phyloP scores from a whole-genome alignment of 129 eudicot genomes.

The Tanacetum coccineum region DNA sequence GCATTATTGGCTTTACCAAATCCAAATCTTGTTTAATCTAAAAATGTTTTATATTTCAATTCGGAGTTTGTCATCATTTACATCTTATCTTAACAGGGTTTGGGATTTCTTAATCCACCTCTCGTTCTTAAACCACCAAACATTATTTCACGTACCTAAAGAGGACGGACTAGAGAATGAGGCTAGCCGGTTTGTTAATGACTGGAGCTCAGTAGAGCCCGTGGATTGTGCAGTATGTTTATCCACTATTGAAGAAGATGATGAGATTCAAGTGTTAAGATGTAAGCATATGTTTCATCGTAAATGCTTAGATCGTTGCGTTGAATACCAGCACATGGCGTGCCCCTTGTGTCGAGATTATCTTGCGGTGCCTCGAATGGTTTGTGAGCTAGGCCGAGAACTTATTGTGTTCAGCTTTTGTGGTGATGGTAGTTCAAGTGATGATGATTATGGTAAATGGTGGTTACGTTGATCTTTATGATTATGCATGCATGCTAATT shows the following conservation, averaged over 20 bases:
- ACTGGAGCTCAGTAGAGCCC: conserved; percentile 10
- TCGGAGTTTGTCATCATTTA: conserved; percentile 14
- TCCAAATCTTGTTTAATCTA: neutral
- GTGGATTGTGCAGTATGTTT: conserved; percentile 41
- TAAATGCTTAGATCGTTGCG: conserved; percentile 39
- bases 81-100: conserved; percentile 24
- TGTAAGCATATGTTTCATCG: conserved; percentile 41
- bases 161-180: neutral
- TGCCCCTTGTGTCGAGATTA: conserved; percentile 42
- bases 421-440: neutral
- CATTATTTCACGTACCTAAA: neutral
- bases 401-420: conserved; percentile 13
- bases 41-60: conserved; percentile 9
- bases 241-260: conserved; percentile 27
- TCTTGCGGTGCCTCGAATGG: conserved; percentile 28
- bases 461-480: conserved; percentile 26
- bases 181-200: neutral
- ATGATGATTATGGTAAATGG: conserved; percentile 20
- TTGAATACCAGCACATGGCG: conserved; percentile 24
- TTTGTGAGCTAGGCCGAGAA: conserved; percentile 32
- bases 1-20: no score
- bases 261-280: conserved; percentile 30
- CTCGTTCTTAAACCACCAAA: conserved; percentile 22
- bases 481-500: neutral
- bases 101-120: conserved; percentile 27